These are phyloP conservation scores for Dipodascopsis uninucleata DNA, from an alignment of 805 yeast genomes.

Conservation along the genomic window DNA sequence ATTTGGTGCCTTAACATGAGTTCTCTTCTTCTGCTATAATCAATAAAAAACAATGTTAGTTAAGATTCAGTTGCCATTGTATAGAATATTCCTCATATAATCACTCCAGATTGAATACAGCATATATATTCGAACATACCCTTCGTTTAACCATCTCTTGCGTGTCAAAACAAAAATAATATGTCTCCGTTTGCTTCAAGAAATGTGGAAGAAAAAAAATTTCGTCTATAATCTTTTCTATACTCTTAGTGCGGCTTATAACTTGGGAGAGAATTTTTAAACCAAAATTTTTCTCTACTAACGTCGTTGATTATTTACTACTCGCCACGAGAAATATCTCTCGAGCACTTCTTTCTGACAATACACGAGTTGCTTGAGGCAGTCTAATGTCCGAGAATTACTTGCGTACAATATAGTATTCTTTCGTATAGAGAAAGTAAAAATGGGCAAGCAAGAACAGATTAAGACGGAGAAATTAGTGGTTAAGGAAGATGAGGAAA, in stretches of 20 bases:
- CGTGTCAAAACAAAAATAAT: not conserved
- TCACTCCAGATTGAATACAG: not conserved
- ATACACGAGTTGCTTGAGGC: not conserved
- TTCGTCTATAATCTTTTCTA: not conserved
- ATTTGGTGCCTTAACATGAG: conserved; percentile 64
- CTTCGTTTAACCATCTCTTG: conserved; percentile 51
- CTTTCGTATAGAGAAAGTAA: conserved; percentile 2
- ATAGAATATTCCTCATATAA: not conserved
- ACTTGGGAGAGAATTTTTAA: not conserved
- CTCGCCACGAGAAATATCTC: not conserved
- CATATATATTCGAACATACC: conserved; percentile 34
- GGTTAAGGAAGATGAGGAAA: conserved; percentile 40
- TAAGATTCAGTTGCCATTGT: conserved; percentile 3
- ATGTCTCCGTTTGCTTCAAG: not conserved
- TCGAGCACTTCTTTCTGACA: not conserved
- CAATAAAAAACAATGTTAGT: not conserved
- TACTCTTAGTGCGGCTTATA: not conserved
- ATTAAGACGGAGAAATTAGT: conserved; percentile 44
- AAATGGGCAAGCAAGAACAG: conserved; percentile 7
- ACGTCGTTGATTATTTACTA: not conserved
- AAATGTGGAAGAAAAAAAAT: not conserved
- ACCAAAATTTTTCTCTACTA: not conserved
- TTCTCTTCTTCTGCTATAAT: conserved; percentile 69
- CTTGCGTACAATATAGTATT: conserved; percentile 1
- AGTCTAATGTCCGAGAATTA: conserved; percentile 5